These are phyloP conservation scores for Anacardium occidentale DNA, from an alignment of 345 rosid species.

Conservation along the genomic window DNA sequence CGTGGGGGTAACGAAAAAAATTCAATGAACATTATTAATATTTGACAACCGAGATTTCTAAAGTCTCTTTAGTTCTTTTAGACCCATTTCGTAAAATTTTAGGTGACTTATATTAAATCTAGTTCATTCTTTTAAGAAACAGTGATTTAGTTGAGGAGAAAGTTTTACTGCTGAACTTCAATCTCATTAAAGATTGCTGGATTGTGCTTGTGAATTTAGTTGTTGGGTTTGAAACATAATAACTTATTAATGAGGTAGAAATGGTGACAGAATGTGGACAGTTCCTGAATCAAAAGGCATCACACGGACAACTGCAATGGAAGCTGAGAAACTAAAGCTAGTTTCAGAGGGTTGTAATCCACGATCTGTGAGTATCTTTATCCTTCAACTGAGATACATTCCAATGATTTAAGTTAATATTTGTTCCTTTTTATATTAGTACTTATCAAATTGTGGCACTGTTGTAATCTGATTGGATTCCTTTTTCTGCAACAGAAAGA, in stretches of 20 bases:
- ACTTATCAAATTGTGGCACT: constrained; percentile 7
- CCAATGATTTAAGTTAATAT: not conserved
- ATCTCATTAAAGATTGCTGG: not conserved
- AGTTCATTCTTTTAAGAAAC: not conserved
- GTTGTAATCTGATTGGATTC: constrained; percentile 35
- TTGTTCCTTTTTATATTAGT: constrained; percentile 8
- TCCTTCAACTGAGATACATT: constrained; percentile 2
- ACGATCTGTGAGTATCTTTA: constrained; percentile 51
- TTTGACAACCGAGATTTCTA: not conserved
- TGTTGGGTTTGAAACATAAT: constrained; percentile 14
- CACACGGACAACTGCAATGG: constrained; percentile 52
- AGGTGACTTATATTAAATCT: not conserved
- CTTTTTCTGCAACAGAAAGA: constrained; percentile 65
- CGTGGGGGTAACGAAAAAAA: not conserved
- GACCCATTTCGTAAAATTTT: not conserved
- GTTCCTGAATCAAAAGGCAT: constrained; percentile 69
- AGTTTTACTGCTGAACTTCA: not conserved
- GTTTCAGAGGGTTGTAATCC: constrained; percentile 78
- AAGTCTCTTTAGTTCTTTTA: not conserved
- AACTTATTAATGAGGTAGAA: constrained; percentile 10
- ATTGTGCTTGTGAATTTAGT: not conserved
- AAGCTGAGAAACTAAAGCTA: constrained; percentile 70
- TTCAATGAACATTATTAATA: not conserved
- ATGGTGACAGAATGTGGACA: constrained; percentile 63
- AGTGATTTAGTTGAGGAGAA: not conserved